A percentile compares a stretch with the other conserved stretches of the same genome.
phyloP scores from a whole-genome alignment of 495 filamentous ascomycete species.

The Hypoxylon lenormandii region DNA sequence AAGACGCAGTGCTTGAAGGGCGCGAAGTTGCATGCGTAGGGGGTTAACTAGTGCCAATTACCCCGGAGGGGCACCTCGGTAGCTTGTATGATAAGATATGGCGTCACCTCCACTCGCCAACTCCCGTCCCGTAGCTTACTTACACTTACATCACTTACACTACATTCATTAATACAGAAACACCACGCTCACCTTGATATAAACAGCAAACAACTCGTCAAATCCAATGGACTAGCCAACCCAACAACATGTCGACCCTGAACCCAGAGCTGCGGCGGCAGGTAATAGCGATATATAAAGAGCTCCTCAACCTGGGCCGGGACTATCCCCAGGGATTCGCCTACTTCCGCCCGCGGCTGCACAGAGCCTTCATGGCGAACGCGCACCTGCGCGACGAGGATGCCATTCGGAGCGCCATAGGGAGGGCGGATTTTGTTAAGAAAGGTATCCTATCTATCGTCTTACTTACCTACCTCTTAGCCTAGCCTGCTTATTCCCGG shows the following conservation, averaged over 20 bases:
- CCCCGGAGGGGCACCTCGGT: constrained; percentile 18
- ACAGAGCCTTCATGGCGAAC: constrained; percentile 84
- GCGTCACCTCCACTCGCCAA: neutral
- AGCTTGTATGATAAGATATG: constrained; percentile 18
- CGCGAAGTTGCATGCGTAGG: neutral
- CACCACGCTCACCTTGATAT: neutral
- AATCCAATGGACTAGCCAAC: constrained; percentile 6
- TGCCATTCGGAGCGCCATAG: constrained; percentile 79
- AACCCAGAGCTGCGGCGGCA: constrained; percentile 75
- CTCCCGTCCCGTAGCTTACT: neutral
- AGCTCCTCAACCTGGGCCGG: constrained; percentile 83
- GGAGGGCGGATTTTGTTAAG: constrained; percentile 85
- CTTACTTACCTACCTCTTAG: too few species aligned
- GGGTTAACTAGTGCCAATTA: neutral
- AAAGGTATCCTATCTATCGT: constrained; percentile 78
- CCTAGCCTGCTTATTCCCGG: constrained; percentile 1
- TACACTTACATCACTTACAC: neutral
- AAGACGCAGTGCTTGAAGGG: too few species aligned
- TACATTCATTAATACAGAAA: neutral
- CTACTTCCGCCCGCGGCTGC: constrained; percentile 84
- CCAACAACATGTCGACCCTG: constrained; percentile 40
- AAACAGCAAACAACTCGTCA: neutral
- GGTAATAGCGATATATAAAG: constrained; percentile 94
- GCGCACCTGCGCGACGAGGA: constrained; percentile 75
- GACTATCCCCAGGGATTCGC: constrained; percentile 88